Evolutionary conservation across 352 stramenopile species (phyloP).

Genomic region (Thalassiosira exigua): DNA sequence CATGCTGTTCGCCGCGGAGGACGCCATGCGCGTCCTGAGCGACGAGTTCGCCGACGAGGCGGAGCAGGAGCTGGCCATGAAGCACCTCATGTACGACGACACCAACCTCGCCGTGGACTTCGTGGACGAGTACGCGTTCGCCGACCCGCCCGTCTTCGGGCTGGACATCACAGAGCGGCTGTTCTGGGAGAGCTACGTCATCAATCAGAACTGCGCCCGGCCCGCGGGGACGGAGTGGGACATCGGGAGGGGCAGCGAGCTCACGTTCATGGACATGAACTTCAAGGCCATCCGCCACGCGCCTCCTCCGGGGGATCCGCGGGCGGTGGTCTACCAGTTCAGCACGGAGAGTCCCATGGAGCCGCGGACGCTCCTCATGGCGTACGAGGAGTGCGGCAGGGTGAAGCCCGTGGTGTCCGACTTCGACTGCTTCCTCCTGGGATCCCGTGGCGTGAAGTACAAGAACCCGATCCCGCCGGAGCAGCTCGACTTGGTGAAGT

Average conservation of each 20-base stretch:
- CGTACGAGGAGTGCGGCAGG: constrained; percentile 65
- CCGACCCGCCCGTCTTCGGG: constrained; percentile 21
- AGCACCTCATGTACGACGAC: constrained; percentile 51
- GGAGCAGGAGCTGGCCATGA: constrained; percentile 53
- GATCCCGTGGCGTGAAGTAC: constrained; percentile 62
- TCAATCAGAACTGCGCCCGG: constrained; percentile 46
- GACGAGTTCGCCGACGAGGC: constrained; percentile 25
- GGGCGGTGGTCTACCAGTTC: constrained; percentile 48
- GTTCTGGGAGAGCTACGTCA: constrained; percentile 59
- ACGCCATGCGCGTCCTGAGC: constrained; percentile 40
- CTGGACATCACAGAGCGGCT: constrained; percentile 45
- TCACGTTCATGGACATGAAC: constrained; percentile 56
- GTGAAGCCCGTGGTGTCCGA: constrained; percentile 73
- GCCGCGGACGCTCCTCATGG: constrained; percentile 61
- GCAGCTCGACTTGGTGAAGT: constrained; percentile 70
- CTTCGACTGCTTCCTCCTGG: constrained; percentile 77
- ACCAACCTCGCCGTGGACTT: constrained; percentile 18
- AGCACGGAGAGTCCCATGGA: constrained; percentile 40
- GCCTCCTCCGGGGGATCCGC: constrained; percentile 10
- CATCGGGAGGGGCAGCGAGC: constrained; percentile 29
- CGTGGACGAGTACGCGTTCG: constrained; percentile 34
- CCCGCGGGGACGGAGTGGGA: constrained; percentile 37
- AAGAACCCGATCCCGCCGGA: constrained; percentile 63
- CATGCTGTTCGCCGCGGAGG: constrained; percentile 41
- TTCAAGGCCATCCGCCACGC: constrained; percentile 51